A percentile compares a stretch with the other conserved stretches of the same genome.
These are phyloP conservation scores for Pythium utonaiense DNA, from an alignment of 352 stramenopile genomes.

Conservation along the genomic window DNA sequence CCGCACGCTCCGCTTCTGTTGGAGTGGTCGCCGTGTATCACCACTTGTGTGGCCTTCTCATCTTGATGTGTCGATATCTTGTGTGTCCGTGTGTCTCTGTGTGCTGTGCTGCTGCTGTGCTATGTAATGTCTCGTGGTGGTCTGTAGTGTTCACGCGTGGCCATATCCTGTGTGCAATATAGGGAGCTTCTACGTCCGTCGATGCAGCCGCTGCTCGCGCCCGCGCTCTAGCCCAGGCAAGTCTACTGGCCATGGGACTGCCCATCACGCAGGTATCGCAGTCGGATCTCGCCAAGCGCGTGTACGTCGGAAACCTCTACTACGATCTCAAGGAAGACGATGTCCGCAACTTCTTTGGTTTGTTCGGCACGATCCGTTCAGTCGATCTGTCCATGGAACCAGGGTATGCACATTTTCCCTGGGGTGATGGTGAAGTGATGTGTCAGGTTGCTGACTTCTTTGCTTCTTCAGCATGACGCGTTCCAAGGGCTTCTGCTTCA, in stretches of 20 bases:
- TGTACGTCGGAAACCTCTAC: conserved; percentile 82
- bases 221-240: conserved; percentile 61
- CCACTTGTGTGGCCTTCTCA: background rate
- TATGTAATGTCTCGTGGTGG: conserved; percentile 17
- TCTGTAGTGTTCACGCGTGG: conserved; percentile 35
- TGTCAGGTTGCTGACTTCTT: background rate
- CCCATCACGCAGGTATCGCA: conserved; percentile 42
- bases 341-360: conserved; percentile 58
- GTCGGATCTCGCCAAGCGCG: conserved; percentile 57
- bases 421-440: no score
- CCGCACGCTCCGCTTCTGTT: background rate
- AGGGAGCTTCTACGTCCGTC: conserved; percentile 35
- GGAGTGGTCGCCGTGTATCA: background rate
- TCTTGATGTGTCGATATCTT: conserved; percentile 1
- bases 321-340: conserved; percentile 83
- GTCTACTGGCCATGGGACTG: conserved; percentile 58
- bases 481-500: conserved; percentile 81
- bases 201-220: conserved; percentile 59
- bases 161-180: conserved; percentile 28
- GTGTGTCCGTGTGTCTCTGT: conserved; percentile 10
- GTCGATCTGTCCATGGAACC: conserved; percentile 78
- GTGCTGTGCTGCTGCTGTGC: conserved; percentile 15
- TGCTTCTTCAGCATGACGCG: conserved; percentile 36
- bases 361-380: conserved; percentile 65
- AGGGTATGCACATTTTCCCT: conserved; percentile 32